phyloP scores from a whole-genome alignment of 2,329 filamentous ascomycete genomes.

The Fusarium illudens region DNA sequence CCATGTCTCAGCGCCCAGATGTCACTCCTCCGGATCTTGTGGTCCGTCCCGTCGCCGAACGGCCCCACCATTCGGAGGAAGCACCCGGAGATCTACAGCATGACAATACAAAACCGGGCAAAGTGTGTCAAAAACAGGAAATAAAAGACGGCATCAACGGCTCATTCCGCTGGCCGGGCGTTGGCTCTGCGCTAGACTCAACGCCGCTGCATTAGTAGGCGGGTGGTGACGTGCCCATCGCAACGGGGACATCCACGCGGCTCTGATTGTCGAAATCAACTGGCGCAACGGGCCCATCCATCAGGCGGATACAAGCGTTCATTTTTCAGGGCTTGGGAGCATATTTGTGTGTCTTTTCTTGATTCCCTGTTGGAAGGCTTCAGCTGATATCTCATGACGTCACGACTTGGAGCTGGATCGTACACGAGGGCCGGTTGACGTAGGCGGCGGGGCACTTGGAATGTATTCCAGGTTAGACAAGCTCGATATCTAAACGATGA shows the following conservation, averaged over 20 bases:
- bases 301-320: too few species aligned
- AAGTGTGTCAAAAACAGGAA: too few species aligned
- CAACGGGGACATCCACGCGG: too few species aligned
- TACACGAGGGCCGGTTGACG: constrained; percentile 17
- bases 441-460: constrained; percentile 30
- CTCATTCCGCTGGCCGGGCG: too few species aligned
- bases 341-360: too few species aligned
- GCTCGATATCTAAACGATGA: not conserved
- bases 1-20: not conserved
- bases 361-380: not conserved
- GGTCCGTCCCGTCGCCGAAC: constrained; percentile 13
- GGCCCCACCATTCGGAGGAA: constrained; percentile 27
- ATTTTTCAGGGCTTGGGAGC: too few species aligned
- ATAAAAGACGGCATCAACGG: too few species aligned
- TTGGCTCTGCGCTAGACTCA: too few species aligned
- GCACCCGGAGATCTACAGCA: constrained; percentile 20
- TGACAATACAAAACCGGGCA: not conserved
- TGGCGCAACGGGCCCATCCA: too few species aligned
- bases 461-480: constrained; percentile 12
- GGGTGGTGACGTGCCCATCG: too few species aligned
- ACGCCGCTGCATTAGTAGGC: too few species aligned
- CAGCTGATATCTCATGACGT: not conserved
- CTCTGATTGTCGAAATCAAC: too few species aligned
- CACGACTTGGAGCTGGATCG: not conserved
- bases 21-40: constrained; percentile 9